Percentiles rank a stretch among this genome's conserved stretches.
Evolutionary conservation across 257 asterid species (phyloP).

Genomic region (Nicotiana knightiana): DNA sequence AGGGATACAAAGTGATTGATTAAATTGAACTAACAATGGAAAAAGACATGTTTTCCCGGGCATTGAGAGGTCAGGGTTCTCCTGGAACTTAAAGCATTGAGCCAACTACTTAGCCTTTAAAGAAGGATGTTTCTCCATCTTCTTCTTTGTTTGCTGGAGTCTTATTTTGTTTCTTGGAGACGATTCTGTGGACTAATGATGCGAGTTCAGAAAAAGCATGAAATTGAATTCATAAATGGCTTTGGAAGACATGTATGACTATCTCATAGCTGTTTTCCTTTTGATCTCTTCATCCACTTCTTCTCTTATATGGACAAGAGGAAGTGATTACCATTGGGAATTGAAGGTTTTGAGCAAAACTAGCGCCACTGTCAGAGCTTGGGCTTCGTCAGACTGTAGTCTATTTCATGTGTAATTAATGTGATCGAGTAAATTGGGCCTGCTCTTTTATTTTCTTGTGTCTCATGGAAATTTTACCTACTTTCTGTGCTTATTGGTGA

Average conservation of each 20-base stretch:
- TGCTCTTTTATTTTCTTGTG: neutral
- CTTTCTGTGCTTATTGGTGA: neutral
- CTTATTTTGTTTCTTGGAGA: neutral
- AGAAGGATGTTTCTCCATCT: neutral
- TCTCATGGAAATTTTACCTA: neutral
- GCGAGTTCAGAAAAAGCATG: neutral
- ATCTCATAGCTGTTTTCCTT: neutral
- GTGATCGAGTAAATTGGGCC: neutral
- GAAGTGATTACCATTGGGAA: neutral
- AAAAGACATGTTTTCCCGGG: neutral
- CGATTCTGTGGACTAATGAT: neutral
- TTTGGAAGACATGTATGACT: neutral
- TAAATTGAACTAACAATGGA: neutral
- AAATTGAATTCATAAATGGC: neutral
- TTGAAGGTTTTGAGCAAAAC: neutral
- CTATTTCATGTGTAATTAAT: neutral
- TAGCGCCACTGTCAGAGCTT: neutral
- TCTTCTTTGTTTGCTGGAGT: neutral
- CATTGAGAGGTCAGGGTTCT: neutral
- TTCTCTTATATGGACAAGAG: neutral
- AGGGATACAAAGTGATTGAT: neutral
- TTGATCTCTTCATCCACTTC: neutral
- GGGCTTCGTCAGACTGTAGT: neutral
- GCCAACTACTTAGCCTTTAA: neutral
- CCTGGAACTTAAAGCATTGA: slow-evolving; percentile 2